A percentile compares a stretch with the other conserved stretches of the same genome.
phyloP scores from a whole-genome alignment of 305 asterid genomes.

The Coffea humblotiana region DNA sequence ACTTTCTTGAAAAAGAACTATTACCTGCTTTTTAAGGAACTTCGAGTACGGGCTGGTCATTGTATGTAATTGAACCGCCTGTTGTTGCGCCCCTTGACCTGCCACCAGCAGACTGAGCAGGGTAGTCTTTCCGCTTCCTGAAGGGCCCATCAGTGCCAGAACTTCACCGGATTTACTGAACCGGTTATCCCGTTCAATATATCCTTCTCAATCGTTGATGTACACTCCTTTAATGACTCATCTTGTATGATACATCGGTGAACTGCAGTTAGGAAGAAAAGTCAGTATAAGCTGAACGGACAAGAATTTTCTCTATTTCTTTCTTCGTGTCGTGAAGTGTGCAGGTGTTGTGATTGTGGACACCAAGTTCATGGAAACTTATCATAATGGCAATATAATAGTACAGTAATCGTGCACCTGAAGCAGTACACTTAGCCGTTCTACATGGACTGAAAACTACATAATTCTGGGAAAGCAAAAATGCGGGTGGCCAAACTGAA shows the following conservation, averaged over 20 bases:
- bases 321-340: background rate
- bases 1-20: background rate
- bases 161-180: conserved; percentile 83
- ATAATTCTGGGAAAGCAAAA: conserved; percentile 3
- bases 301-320: background rate
- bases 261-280: conserved; percentile 54
- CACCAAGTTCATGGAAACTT: background rate
- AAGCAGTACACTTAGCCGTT: background rate
- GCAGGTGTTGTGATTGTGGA: background rate
- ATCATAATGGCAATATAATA: background rate
- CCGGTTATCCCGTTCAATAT: conserved; percentile 81
- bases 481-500: conserved; percentile 3
- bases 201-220: conserved; percentile 72
- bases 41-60: conserved; percentile 82
- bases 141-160: conserved; percentile 96
- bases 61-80: conserved; percentile 75
- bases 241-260: conserved; percentile 82
- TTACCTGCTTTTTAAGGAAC: conserved; percentile 78
- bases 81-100: conserved; percentile 48
- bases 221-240: conserved; percentile 66
- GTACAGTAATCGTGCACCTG: background rate
- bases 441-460: background rate
- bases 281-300: background rate
- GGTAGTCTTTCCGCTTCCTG: conserved; percentile 97
- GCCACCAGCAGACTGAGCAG: conserved; percentile 80